Evolutionary conservation across 1,139 yeast genomes (phyloP), one percentile per base, ranked within the genome.

Genomic region (Lipomyces yarrowii): DNA sequence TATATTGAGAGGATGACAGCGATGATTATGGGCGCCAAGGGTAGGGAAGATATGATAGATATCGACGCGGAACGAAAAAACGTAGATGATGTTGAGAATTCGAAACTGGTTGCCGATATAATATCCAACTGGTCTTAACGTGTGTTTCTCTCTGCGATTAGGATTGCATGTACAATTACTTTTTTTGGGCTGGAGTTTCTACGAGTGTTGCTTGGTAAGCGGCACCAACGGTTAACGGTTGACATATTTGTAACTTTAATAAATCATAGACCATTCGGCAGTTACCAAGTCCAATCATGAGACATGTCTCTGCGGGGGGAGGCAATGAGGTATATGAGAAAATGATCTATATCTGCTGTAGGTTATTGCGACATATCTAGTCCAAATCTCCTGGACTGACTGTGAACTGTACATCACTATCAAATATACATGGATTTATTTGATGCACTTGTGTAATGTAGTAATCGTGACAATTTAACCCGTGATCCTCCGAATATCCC

Each of bases 1-100:
- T 67, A 67, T 39, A 62, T 67, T 32, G 69, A 67, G 39, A 67
- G 57, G 51, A 67, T 67, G 69, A 65, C 69, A 46, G 69, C 69
- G 21, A 48, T 67, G 61, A 64, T 67, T 15, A 65, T 66, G 32
- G 60, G 60, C 8, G 39, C 54, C 13, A n/a, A 21, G 18, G 60
- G 48, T 30, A 13, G 55, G 8, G 62, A 60, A 15, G 37, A 13
- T 18, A 52, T 13, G 23, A 30, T 60, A 5, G 59, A 60, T 15
- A 30, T 39, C 11, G 62, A 60, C 23, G 37, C 26, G 2, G 62
- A 60, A n/a, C 11, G n/a, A 21, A 53, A 33, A 15, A 60, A 10
- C 8, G 52, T 15, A 4, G 42, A 10, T 13, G 56, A 60, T 8
- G 53, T 60, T n/a, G 53, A 60, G 54, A 35, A 60, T 21, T 48